phyloP scores from a whole-genome alignment of 257 asterid genomes.

The Solanum stenotomum region DNA sequence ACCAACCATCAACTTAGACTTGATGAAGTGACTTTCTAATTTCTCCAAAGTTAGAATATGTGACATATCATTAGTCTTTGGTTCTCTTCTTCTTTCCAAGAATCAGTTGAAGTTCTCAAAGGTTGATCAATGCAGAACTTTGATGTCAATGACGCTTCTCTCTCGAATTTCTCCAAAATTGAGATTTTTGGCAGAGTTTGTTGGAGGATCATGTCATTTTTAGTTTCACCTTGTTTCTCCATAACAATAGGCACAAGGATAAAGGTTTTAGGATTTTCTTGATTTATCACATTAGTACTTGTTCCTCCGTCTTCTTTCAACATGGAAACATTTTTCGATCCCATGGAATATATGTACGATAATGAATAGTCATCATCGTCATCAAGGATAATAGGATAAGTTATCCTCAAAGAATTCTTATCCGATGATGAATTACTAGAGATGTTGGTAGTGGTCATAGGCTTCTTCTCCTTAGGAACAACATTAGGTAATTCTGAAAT shows the following conservation, averaged over 20 bases:
- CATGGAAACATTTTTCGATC: too few species aligned
- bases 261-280: not conserved
- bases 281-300: not conserved
- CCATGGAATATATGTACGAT: not conserved
- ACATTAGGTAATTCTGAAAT: too few species aligned
- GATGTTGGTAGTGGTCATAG: not conserved
- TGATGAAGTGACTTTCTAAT: not conserved
- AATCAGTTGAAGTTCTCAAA: not conserved
- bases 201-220: too few species aligned
- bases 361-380: not conserved
- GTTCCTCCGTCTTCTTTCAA: not conserved
- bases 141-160: not conserved
- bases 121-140: not conserved
- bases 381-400: not conserved
- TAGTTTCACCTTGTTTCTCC: not conserved
- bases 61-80: too few species aligned
- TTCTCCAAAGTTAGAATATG: not conserved
- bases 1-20: not conserved
- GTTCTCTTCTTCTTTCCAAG: not conserved
- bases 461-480: not conserved
- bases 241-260: not conserved
- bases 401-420: not conserved
- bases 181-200: too few species aligned
- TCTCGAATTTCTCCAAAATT: not conserved
- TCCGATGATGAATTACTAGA: not conserved